Evolutionary conservation across 306 rosid species (phyloP).

Genomic region (Trifolium repens): DNA sequence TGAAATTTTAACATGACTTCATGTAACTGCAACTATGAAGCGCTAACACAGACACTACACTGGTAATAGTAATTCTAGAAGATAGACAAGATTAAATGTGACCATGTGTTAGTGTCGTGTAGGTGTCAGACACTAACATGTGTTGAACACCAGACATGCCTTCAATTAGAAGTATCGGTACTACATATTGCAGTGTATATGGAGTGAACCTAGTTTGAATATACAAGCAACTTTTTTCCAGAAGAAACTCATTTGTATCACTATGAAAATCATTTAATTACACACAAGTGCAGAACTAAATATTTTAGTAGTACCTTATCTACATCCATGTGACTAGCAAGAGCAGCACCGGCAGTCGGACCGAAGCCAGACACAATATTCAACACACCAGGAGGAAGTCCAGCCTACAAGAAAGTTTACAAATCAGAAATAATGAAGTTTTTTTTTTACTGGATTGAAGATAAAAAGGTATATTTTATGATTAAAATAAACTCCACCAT

Average conservation of each 20-base stretch:
- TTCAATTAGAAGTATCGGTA: neutral
- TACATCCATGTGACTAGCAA: constrained; percentile 93
- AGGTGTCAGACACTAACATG: neutral
- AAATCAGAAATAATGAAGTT: neutral
- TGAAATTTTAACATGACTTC: neutral
- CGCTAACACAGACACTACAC: neutral
- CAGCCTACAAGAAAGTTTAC: constrained; percentile 68
- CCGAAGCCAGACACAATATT: constrained; percentile 90
- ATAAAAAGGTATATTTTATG: neutral
- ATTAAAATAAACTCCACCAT: constrained; percentile 2
- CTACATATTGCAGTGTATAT: neutral
- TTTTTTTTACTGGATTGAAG: neutral
- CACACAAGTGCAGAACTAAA: neutral
- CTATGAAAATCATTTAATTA: constrained; percentile 20
- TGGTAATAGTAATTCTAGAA: neutral
- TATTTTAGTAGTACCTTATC: constrained; percentile 81
- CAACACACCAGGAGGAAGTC: constrained; percentile 87
- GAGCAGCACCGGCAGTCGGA: constrained; percentile 93
- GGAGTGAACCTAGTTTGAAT: constrained; percentile 22
- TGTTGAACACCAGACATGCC: neutral
- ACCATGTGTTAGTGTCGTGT: neutral
- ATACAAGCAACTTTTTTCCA: neutral
- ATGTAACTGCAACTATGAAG: neutral
- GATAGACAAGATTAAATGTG: neutral
- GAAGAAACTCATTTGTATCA: constrained; percentile 16